Evolutionary conservation across 1,284 basidiomycete species (phyloP).

Genomic region (Puccinia coronata): DNA sequence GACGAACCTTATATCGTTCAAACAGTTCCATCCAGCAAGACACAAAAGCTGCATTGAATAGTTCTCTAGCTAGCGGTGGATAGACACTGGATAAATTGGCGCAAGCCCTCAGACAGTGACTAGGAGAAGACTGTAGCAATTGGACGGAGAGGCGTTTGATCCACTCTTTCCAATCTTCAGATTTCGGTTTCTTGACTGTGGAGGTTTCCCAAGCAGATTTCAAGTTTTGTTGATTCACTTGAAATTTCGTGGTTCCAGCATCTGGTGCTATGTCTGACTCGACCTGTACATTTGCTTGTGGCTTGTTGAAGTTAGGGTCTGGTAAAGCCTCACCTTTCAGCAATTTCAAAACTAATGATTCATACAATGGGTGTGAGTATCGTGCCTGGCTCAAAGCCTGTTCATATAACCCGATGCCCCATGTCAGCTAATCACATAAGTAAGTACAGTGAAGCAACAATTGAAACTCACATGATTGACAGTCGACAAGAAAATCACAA

Average conservation of each 20-base stretch:
- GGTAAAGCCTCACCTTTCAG: slow-evolving; percentile 89
- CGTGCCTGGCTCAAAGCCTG: slow-evolving; percentile 76
- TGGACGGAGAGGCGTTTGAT: slow-evolving; percentile 89
- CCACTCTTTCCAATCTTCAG: slow-evolving; percentile 95
- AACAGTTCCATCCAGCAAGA: slow-evolving; percentile 97
- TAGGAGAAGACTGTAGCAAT: slow-evolving; percentile 97
- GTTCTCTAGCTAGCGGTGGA: slow-evolving; percentile 83
- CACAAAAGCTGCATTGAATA: slow-evolving; percentile 98
- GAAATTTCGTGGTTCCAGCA: slow-evolving; percentile 81
- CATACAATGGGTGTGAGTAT: slow-evolving; percentile 82
- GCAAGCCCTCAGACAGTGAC: slow-evolving; percentile 92
- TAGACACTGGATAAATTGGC: slow-evolving; percentile 91
- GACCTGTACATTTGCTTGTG: slow-evolving; percentile 58
- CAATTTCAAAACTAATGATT: slow-evolving; percentile 82
- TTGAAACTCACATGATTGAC: slow-evolving; percentile 78
- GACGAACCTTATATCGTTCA: slow-evolving; percentile 83
- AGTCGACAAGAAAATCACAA: slow-evolving; percentile 94
- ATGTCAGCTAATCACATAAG: background rate
- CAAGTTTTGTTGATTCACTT: slow-evolving; percentile 95
- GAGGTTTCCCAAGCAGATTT: slow-evolving; percentile 96
- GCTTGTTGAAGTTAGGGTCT: slow-evolving; percentile 62
- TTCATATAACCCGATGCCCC: background rate
- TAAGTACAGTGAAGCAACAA: background rate
- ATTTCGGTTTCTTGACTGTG: slow-evolving; percentile 64
- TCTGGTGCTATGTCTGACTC: slow-evolving; percentile 61